Base-by-base conservation (phyloP, 257 asterid genomes). In the Fraxinus americana region DNA sequence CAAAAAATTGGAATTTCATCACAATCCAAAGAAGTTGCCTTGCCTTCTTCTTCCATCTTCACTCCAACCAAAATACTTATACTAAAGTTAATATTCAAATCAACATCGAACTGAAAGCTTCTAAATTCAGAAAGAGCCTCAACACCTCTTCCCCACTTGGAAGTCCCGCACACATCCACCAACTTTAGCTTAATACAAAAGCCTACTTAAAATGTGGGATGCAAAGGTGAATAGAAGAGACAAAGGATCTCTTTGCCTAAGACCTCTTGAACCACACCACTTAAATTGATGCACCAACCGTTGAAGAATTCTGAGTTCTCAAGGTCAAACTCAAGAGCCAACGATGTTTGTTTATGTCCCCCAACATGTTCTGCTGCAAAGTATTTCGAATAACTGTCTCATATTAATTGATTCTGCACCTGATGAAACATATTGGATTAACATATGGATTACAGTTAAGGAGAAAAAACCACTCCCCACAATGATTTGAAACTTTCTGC, bases 1-100 rank as follows among this genome's bases (percentile, higher is more conserved):
- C 45, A 39, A 65, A 45, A 80, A 45, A 76, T 67, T 29, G 45
- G 63, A 74, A 32, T 30, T 65, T n/a, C 59, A 50, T 50, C 59
- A 50, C 6, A 14, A 12, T 2, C 5, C 7, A 50, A 50, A 50
- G 59, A 50, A 50, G 59, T 17, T 17, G 6, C 59, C 59, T 50
- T 50, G 59, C 59, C n/a, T 50, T 50, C 59, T 48, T 48, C 59
- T 45, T 45, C 17, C 54, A 45, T 14, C 14, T 50, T 50, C 59
- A 50, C n/a, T 14, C 21, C 59, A 50, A 12, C 5, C 5, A 50
- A 50, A 3, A 12, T 50, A 5, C 59, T 50, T 50, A 8, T 50
- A 16, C n/a, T 50, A 12, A 48, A 16, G 57, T 48, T 13, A 48
- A 50, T 50, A n/a, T 50, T 14, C 1, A 50, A 50, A 17, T 50